Conservation (phyloP, 257 asterid genomes). For the Solanum peruvianum region DNA sequence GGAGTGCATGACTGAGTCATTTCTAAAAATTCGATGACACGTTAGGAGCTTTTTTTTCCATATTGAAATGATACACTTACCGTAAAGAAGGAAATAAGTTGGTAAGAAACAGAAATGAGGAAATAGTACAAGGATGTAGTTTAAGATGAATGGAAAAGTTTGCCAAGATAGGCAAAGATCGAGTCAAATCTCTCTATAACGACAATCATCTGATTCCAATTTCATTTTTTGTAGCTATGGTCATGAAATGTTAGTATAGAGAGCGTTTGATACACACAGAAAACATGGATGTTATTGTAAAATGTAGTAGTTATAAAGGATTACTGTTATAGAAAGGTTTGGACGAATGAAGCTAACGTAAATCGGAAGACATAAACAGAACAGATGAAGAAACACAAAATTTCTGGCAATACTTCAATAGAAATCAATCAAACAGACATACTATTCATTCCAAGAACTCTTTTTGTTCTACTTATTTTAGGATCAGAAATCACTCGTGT, state of each 20-base stretch:
- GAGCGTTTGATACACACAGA: not conserved
- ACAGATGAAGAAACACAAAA: not conserved
- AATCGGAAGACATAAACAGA: not conserved
- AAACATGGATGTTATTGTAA: too few species aligned
- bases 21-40: too few species aligned
- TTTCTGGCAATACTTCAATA: not conserved
- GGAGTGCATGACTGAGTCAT: not conserved
- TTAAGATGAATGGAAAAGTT: too few species aligned
- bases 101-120: not conserved
- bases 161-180: not conserved
- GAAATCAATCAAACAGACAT: not conserved
- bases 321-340: too few species aligned
- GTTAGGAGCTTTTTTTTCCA: not conserved
- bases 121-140: not conserved
- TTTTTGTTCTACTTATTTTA: not conserved
- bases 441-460: not conserved
- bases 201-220: too few species aligned
- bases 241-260: not conserved
- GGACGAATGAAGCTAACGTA: not conserved
- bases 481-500: not conserved
- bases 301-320: too few species aligned
- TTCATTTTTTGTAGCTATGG: not conserved
- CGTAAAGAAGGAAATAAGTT: not conserved
- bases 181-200: too few species aligned
- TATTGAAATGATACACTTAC: not conserved